Percentiles rank a stretch among this genome's conserved stretches.
phyloP scores from a whole-genome alignment of 768 basidiomycete genomes.

The Suillus plorans region DNA sequence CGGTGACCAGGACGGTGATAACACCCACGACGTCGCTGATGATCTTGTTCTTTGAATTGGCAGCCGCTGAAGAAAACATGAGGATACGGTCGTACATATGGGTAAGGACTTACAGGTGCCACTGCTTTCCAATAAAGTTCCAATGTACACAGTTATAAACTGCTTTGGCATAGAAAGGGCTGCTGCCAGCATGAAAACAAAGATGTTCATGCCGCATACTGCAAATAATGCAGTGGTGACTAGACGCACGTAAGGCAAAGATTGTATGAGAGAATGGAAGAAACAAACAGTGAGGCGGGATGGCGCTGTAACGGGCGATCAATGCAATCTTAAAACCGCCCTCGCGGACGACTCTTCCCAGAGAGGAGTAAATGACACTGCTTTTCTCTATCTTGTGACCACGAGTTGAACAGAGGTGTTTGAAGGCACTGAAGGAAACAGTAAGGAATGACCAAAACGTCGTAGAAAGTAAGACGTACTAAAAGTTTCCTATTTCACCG shows the following conservation, averaged over 20 bases:
- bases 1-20: conserved; percentile 68
- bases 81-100: not conserved
- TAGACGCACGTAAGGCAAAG: conserved; percentile 27
- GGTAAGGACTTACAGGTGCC: conserved; percentile 28
- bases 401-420: conserved; percentile 70
- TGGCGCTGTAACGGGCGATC: conserved; percentile 75
- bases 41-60: conserved; percentile 52
- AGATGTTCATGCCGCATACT: conserved; percentile 84
- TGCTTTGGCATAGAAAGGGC: conserved; percentile 87
- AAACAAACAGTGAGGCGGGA: conserved; percentile 80
- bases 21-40: conserved; percentile 69
- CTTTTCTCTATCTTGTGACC: conserved; percentile 71
- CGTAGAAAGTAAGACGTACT: conserved; percentile 48
- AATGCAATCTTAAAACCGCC: conserved; percentile 87
- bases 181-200: conserved; percentile 76
- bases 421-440: conserved; percentile 62
- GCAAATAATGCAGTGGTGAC: conserved; percentile 89
- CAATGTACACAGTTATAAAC: conserved; percentile 88
- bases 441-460: conserved; percentile 12
- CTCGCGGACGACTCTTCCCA: conserved; percentile 71
- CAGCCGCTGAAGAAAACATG: conserved; percentile 17
- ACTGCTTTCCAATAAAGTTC: conserved; percentile 65
- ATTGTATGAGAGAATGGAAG: not conserved
- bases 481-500: conserved; percentile 87
- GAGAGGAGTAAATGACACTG: conserved; percentile 58